Evolutionary conservation across 2,329 filamentous ascomycete genomes (phyloP).

Genomic region (Colletotrichum sp.): DNA sequence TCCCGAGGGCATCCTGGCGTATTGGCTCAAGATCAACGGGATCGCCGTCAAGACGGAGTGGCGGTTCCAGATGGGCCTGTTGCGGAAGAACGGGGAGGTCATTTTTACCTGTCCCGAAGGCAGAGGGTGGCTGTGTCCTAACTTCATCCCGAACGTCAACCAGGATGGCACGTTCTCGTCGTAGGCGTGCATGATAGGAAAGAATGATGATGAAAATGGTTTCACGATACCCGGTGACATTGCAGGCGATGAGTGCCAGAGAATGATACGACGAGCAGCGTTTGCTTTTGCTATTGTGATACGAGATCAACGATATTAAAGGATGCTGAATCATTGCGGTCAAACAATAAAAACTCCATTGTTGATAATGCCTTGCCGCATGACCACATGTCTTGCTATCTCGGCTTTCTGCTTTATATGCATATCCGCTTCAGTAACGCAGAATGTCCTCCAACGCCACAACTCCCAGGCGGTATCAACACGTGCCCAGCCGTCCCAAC

Average conservation of each 20-base stretch:
- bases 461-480: constrained; percentile 1
- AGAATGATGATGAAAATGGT: neutral
- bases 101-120: constrained; percentile 23
- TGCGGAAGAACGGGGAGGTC: constrained; percentile 17
- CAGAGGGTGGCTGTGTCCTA: constrained; percentile 16
- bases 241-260: neutral
- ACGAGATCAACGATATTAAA: neutral
- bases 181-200: neutral
- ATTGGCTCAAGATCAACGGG: constrained; percentile 23
- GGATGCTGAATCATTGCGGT: neutral
- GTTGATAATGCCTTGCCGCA: neutral
- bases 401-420: neutral
- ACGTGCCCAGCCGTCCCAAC: neutral
- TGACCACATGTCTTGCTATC: neutral
- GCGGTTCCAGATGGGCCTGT: constrained; percentile 23
- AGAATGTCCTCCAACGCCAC: neutral
- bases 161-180: constrained; percentile 17
- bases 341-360: neutral
- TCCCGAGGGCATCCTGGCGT: constrained; percentile 21
- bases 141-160: constrained; percentile 15
- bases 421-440: neutral
- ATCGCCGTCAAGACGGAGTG: constrained; percentile 25
- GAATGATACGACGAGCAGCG: neutral
- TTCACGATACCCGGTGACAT: neutral
- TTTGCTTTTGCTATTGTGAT: neutral